Evolutionary conservation across 805 yeast genomes (phyloP), one percentile per base, ranked within the genome.

Genomic region (Teunomyces kruisii): DNA sequence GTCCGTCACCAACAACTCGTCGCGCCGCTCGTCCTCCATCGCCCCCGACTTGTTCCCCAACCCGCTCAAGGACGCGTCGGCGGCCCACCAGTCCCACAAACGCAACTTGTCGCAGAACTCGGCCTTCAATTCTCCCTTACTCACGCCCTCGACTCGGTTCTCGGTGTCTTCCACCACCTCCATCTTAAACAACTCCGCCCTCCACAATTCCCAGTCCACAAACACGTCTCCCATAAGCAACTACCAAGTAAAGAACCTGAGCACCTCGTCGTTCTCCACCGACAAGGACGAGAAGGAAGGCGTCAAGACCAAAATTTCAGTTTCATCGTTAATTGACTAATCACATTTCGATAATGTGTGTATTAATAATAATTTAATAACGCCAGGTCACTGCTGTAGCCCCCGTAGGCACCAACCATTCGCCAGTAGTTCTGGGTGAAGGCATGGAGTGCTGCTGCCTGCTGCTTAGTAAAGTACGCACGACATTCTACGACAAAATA

Each of bases 21-120:
- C 72, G 43, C 61, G 78, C 52, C 64, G 76, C 43, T 68, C 76
- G 6, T 44, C 48, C 26, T 68, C 75, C 3, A 52, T 70, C 38
- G 75, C 74, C 3, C 75, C 70, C 7, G 78, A 74, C 46, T 58
- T 69, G 41, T 72, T 70, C 58, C 75, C 76, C 5, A 70, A 65
- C 48, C 72, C 73, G 14, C 45, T 51, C 33, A 50, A 50, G 32
- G 54, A 50, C 26, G 44, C 36, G 19, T 9, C 38, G 16, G 3
- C 22, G 22, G 22, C 22, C 22, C 22, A 19, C 22, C 39, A 26
- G 29, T 7, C 39, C 14, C 67, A 63, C 43, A 64, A 65, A 44
- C 50, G 68, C 35, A 64, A 57, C 39, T 38, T 59, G 3, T 59
- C 68, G 12, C 66, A 61, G 50, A 60, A 58, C 46, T 62, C 67